Conservation (phyloP, 495 filamentous ascomycete genomes). For the Darksidea phi region DNA sequence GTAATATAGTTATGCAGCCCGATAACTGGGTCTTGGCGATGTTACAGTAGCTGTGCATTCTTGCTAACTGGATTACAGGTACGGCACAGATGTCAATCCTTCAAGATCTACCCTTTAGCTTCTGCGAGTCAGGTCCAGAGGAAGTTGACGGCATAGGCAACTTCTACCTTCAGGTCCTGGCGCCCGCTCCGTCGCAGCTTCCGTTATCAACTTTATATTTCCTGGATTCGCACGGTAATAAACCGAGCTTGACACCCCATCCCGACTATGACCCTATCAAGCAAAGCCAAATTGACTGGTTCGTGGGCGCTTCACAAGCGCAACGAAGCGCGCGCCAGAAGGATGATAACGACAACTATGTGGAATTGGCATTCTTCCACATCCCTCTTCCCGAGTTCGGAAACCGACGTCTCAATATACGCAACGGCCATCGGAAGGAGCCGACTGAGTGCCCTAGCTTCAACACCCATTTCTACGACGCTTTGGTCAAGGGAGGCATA, state of each 20-base stretch:
- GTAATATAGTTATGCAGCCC: neutral
- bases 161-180: constrained; percentile 44
- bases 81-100: constrained; percentile 20
- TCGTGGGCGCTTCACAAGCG: constrained; percentile 40
- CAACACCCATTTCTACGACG: constrained; percentile 46
- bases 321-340: constrained; percentile 38
- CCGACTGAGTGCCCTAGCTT: constrained; percentile 42
- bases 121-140: constrained; percentile 44
- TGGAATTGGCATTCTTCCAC: constrained; percentile 41
- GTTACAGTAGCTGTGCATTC: neutral
- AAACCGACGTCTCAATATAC: constrained; percentile 38
- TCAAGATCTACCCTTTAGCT: constrained; percentile 26
- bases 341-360: constrained; percentile 34
- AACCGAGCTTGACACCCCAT: constrained; percentile 36
- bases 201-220: constrained; percentile 46
- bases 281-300: constrained; percentile 48
- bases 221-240: constrained; percentile 45
- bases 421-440: constrained; percentile 41
- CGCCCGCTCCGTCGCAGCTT: constrained; percentile 38
- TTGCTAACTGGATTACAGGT: constrained; percentile 4
- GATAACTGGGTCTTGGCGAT: neutral
- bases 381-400: constrained; percentile 43
- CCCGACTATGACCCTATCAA: constrained; percentile 45
- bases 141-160: constrained; percentile 45
- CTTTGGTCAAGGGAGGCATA: constrained; percentile 43